phyloP scores from a whole-genome alignment of 345 rosid genomes.

The Hypericum androsaemum region DNA sequence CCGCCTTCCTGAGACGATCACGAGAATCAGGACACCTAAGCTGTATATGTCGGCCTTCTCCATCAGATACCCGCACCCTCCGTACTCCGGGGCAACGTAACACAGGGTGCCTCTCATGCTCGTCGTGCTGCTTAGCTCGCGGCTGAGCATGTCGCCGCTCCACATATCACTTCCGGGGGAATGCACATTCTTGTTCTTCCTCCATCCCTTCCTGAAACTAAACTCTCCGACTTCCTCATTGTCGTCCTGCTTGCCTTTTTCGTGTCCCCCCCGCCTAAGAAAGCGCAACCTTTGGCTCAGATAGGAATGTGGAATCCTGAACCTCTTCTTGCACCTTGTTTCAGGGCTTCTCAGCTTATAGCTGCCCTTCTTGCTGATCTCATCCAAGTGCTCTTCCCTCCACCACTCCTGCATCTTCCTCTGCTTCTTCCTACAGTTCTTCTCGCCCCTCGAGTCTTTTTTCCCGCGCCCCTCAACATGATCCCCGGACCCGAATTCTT shows the following conservation, averaged over 20 bases:
- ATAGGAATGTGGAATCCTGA: conserved; percentile 47
- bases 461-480: conserved; percentile 33
- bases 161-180: conserved; percentile 80
- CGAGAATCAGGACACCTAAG: conserved; percentile 84
- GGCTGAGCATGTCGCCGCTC: conserved; percentile 92
- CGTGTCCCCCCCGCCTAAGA: conserved; percentile 26
- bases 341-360: conserved; percentile 29
- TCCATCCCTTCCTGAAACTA: conserved; percentile 86
- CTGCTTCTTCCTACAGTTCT: conserved; percentile 37
- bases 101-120: conserved; percentile 98
- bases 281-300: conserved; percentile 37
- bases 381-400: conserved; percentile 87
- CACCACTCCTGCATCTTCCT: conserved; percentile 97
- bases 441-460: conserved; percentile 35
- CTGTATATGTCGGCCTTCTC: conserved; percentile 98
- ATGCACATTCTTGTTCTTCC: conserved; percentile 30
- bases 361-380: conserved; percentile 35
- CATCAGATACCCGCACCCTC: conserved; percentile 78
- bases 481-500: conserved; percentile 28
- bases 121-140: conserved; percentile 96
- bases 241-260: conserved; percentile 28
- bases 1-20: conserved; percentile 86
- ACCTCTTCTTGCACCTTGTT: conserved; percentile 53
- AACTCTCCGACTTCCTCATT: conserved; percentile 64
- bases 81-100: conserved; percentile 88